Base-by-base conservation (phyloP, 1,284 basidiomycete genomes). In the Stygiomarasmius scandens region DNA sequence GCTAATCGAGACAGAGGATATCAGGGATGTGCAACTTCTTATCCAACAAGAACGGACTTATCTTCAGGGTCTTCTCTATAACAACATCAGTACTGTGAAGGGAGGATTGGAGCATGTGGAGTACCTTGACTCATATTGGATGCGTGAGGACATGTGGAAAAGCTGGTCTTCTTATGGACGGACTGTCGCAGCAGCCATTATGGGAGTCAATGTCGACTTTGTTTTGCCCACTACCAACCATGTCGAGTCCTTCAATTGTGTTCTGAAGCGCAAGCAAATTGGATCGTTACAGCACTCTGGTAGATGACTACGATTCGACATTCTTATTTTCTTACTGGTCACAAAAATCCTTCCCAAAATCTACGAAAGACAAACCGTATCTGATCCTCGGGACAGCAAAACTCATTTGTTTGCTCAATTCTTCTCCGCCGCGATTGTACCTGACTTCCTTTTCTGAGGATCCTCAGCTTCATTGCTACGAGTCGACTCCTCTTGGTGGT, bases 181-280 rank as follows among this genome's bases (percentile, higher is more conserved):
- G 10, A 25, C 44, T 2, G 49, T 43, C 20, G 60, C 60, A 23
- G 46, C 60, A 32, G 56, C 27, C 6, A 12, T 24, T 16, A 29
- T 61, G 12, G 38, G 46, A 19, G 29, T 61, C 11, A 52, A 62
- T 10, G 52, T 74, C 14, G 66, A 70, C 2, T 63, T 60, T 12
- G 64, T 77, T 8, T 52, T 75, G 16, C 65, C 72, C 0, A 77
- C 75, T 1, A 77, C 74, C 27, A 77, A 77, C 51, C 74, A 76
- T 55, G 68, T 76, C 0, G 73, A 78, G 54, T 71, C 72, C 0
- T 75, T 78, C 62, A 77, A 77, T 51, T 64, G 67, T 2, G 52
- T 70, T 3, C 60, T 77, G 3, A 77, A 77, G 60, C 49, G 61
- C 9, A 71, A 69, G 43, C 61, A 74, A 54, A 29, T 75, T 3